phyloP scores from a whole-genome alignment of 1,284 basidiomycete genomes.

The Apiotrichum montevideense region DNA sequence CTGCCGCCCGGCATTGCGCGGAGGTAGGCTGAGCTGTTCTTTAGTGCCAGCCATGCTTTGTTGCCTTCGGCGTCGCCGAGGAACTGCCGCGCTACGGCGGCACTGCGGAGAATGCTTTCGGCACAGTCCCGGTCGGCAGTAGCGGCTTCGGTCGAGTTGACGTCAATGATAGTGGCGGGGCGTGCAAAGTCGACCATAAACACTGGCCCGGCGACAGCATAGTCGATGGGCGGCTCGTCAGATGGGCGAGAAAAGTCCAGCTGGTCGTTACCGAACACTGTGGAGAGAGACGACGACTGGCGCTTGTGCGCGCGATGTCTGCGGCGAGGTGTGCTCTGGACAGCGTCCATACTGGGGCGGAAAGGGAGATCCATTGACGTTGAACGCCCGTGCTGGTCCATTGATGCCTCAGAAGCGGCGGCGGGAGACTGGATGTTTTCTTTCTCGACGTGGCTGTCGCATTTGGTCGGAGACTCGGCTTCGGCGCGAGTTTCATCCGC shows the following conservation, averaged over 20 bases:
- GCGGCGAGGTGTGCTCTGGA: not conserved
- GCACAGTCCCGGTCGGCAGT: not conserved
- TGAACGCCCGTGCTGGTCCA: not conserved
- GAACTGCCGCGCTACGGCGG: not conserved
- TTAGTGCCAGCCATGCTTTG: not conserved
- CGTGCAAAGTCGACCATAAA: not conserved
- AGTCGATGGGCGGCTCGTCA: not conserved
- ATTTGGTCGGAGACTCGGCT: too few species aligned
- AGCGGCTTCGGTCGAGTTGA: not conserved
- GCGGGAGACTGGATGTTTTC: not conserved
- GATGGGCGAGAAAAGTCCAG: conserved; percentile 2
- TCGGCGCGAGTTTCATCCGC: too few species aligned
- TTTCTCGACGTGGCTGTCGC: too few species aligned
- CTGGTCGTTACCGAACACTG: not conserved
- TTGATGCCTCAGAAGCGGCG: not conserved
- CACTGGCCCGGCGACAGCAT: not conserved
- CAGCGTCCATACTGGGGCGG: not conserved
- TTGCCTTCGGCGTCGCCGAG: not conserved
- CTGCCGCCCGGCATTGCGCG: not conserved
- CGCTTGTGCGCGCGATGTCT: not conserved
- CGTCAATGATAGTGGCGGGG: not conserved
- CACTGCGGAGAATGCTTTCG: not conserved
- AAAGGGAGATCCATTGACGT: not conserved
- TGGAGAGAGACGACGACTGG: not conserved
- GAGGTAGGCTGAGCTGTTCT: not conserved